Base-by-base conservation (phyloP, 148 eudicot genomes). In the Spergularia marina region DNA sequence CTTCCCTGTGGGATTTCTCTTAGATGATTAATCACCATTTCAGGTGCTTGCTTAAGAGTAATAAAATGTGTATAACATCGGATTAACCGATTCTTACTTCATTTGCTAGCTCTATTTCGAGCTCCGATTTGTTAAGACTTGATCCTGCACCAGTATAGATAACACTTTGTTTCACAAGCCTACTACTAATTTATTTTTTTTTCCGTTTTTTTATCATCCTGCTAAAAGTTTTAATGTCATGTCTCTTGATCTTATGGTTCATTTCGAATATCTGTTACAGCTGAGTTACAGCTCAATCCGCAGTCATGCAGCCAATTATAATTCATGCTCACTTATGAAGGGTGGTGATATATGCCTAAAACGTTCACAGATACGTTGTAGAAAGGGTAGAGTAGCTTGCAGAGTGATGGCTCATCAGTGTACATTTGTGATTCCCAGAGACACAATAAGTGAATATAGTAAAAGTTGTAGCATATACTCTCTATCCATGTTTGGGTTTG, bases 341-440 rank as follows among this genome's bases (percentile, higher is more conserved):
- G 58, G 59, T 60, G 49, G 56, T 72, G 70, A 72, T 30, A 76
- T 58, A 58, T 84, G 67, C 70, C 72, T 81, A 53, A 86, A 82
- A 70, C 72, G 80, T 57, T 74, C 84, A 53, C 70, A 83, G 65
- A 75, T 84, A 44, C 81, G 78, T 20, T 80, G 78, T 68, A 81
- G 53, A 65, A 86, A 78, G 72, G 82, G 72, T 73, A 73, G 78
- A 72, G 79, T 83, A 61, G 77, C 80, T 44, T 77, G 80, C 62
- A 76, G 71, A 40, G 73, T 76, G 47, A 66, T 64, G 54, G 25
- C 70, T 79, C 76, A 68, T 39, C 87, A 77, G 40, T 78, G 82
- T 56, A 77, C 49, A 56, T 65, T 75, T 76, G 73, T 55, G 51
- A 65, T 41, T 76, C 57, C 65, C 12, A 53, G 82, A 85, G 84